Evolutionary conservation across 2,329 filamentous ascomycete genomes (phyloP), one percentile per base, ranked within the genome.

Genomic region (Cladosporium colombiae): DNA sequence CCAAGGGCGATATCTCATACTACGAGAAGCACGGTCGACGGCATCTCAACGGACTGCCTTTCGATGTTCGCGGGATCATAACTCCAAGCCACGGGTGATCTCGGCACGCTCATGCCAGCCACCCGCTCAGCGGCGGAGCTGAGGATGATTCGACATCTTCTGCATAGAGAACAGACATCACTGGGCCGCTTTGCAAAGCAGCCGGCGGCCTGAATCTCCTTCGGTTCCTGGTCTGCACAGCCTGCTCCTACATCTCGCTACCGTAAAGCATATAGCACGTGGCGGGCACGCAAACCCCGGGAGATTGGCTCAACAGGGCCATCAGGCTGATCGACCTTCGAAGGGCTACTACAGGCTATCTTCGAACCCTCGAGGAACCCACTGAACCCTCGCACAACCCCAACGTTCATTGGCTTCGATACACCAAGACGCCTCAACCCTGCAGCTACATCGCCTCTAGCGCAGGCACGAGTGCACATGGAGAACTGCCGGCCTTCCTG

Each of bases 371-470:
- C 40, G 40, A 46, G 21, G 27, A 21, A 62, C 33, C 27, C 44
- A 37, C 59, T 14, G 27, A 21, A 62, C 33, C 27, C 44, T 52
- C 59, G n/a, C 59, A 35, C 44, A 10, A n/a, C 11, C 6, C 21
- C 5, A 14, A 25, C 46, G 44, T 31, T 46, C 49, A 56, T 63
- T 63, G 61, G 61, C 50, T 25, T 56, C 44, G 23, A 37, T 37
- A 33, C 31, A 40, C 18, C n/a, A 18, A 11, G 25, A 27, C 29
- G 11, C 21, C 44, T 14, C 46, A 37, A 25, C 61, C 50, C 50
- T 62, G 59, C 59, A 52, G 44, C 59, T 11, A n/a, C 50, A 56
- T 46, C 57, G 57, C 55, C 55, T 62, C 50, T 63, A 55, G 61
- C 61, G 50, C 50, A 46, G 33, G 60, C 46, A 53, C 49, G 40